phyloP scores from a whole-genome alignment of 495 filamentous ascomycete genomes.

The Penicillium pulvis region DNA sequence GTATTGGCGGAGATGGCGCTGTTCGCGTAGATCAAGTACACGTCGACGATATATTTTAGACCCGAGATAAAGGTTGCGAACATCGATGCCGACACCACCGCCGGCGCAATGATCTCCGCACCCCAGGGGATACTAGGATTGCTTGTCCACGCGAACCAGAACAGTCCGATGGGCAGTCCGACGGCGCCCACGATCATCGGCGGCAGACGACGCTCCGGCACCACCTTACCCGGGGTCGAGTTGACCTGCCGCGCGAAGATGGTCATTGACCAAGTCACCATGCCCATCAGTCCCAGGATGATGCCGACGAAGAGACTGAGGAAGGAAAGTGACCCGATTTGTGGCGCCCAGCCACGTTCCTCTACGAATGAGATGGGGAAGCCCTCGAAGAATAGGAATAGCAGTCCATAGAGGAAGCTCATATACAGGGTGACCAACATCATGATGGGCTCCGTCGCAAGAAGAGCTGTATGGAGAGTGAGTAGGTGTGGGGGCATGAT shows the following conservation, averaged over 20 bases:
- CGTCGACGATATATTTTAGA: constrained; percentile 58
- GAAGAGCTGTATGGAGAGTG: constrained; percentile 16
- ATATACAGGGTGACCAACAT: constrained; percentile 40
- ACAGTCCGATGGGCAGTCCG: constrained; percentile 53
- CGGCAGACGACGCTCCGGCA: constrained; percentile 54
- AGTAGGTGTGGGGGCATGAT: too few relatives aligned
- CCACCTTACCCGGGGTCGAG: background rate
- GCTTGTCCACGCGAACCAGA: constrained; percentile 59
- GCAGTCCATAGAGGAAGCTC: constrained; percentile 38
- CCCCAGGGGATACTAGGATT: constrained; percentile 34
- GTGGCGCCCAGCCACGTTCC: constrained; percentile 46
- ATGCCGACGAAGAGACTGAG: constrained; percentile 56
- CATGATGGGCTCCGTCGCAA: constrained; percentile 41
- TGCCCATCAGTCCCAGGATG: background rate
- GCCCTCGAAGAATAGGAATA: constrained; percentile 52
- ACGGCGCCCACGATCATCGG: constrained; percentile 53
- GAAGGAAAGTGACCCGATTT: constrained; percentile 52
- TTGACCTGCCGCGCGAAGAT: background rate
- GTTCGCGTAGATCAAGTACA: constrained; percentile 51
- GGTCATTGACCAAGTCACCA: constrained; percentile 18
- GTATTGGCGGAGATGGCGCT: constrained; percentile 52
- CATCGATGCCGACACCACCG: constrained; percentile 34
- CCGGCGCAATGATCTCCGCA: constrained; percentile 31
- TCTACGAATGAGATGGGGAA: constrained; percentile 56
- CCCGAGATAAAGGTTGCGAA: constrained; percentile 4